phyloP scores from a whole-genome alignment of 306 rosid species.

The Carpinus viminea region DNA sequence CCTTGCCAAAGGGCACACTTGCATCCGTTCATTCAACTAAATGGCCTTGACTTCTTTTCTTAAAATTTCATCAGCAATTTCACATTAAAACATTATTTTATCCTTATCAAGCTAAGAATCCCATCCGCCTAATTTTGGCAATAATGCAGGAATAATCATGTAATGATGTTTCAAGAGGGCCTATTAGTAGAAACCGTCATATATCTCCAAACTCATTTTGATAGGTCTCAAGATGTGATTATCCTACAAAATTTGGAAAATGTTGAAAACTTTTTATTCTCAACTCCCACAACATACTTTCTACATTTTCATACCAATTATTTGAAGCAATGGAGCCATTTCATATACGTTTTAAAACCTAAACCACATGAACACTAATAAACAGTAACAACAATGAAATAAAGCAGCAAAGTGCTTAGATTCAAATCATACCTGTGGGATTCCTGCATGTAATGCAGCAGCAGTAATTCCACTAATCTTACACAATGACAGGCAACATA shows the following conservation, averaged over 20 bases:
- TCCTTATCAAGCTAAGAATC: not conserved
- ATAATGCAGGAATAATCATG: not conserved
- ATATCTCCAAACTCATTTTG: not conserved
- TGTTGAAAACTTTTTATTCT: not conserved
- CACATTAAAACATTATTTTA: not conserved
- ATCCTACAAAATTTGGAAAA: slow-evolving; percentile 10
- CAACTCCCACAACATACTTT: not conserved
- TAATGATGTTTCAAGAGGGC: not conserved
- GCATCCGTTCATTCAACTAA: not conserved
- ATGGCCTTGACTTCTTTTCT: not conserved
- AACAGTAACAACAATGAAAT: not conserved
- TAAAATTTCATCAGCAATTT: not conserved
- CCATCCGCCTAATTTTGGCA: not conserved
- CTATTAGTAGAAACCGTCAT: not conserved
- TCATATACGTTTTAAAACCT: not conserved
- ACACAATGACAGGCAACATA: slow-evolving; percentile 21
- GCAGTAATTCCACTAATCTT: slow-evolving; percentile 77
- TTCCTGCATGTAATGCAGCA: slow-evolving; percentile 72
- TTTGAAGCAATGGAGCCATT: slow-evolving; percentile 13
- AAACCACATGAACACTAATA: not conserved
- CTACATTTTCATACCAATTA: not conserved
- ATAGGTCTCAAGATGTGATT: not conserved
- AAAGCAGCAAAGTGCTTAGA: slow-evolving; percentile 7
- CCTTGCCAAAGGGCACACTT: not conserved
- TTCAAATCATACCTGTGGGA: slow-evolving; percentile 68